Percentiles rank a stretch among this genome's conserved stretches.
Conservation (phyloP, 768 basidiomycete species). For the Lactarius tabidus region DNA sequence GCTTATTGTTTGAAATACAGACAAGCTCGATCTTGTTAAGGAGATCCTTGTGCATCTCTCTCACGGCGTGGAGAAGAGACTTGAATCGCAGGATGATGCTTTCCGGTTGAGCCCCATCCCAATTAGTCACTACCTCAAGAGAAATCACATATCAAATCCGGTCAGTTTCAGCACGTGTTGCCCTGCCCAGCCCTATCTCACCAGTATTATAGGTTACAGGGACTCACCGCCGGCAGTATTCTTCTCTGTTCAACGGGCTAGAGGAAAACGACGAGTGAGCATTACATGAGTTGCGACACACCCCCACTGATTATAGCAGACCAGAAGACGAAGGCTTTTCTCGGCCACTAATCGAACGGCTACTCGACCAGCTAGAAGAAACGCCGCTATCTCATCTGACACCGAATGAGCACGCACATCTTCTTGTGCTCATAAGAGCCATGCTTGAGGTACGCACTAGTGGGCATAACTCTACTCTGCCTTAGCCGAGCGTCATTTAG, state of each 20-base stretch:
- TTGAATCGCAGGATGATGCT: slow-evolving; percentile 18
- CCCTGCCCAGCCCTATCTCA: neutral
- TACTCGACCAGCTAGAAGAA: slow-evolving; percentile 63
- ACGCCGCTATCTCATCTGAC: slow-evolving; percentile 67
- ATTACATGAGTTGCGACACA: neutral
- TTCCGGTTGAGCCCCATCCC: slow-evolving; percentile 49
- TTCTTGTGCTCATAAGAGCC: slow-evolving; percentile 81
- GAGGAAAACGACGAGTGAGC: slow-evolving; percentile 46
- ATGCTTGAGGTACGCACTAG: slow-evolving; percentile 66
- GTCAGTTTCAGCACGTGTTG: slow-evolving; percentile 7
- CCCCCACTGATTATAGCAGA: slow-evolving; percentile 28
- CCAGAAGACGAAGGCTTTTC: slow-evolving; percentile 56
- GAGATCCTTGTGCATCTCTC: slow-evolving; percentile 70
- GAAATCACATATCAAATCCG: slow-evolving; percentile 31
- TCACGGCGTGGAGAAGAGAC: slow-evolving; percentile 38
- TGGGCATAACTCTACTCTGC: slow-evolving; percentile 3
- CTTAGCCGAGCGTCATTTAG: slow-evolving; percentile 37
- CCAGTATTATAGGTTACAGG: slow-evolving; percentile 13
- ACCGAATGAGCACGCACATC: slow-evolving; percentile 75
- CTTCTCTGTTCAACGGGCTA: slow-evolving; percentile 49
- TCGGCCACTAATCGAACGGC: slow-evolving; percentile 50
- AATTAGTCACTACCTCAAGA: slow-evolving; percentile 52
- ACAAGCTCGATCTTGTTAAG: slow-evolving; percentile 82
- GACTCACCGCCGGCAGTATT: slow-evolving; percentile 40
- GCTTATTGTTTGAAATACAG: slow-evolving; percentile 37